These are phyloP conservation scores for Scheffersomyces ergatensis DNA, from an alignment of 805 yeast species.

Conservation along the genomic window DNA sequence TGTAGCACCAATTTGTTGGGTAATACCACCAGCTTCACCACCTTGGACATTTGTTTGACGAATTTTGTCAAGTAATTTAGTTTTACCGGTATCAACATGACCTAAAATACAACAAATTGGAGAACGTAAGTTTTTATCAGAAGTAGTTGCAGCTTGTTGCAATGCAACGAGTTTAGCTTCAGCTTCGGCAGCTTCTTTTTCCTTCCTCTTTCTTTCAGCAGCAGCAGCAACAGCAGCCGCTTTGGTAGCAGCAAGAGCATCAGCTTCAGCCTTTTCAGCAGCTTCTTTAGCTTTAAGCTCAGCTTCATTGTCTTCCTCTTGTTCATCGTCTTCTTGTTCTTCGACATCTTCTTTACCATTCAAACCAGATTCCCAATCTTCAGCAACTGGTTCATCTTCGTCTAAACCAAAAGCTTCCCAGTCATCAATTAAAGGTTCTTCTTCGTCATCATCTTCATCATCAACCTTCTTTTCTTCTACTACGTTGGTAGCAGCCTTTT, in stretches of 20 bases:
- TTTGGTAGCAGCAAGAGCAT: slow-evolving; percentile 23
- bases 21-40: slow-evolving; percentile 99
- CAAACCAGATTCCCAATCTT: slow-evolving; percentile 50
- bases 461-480: slow-evolving; percentile 18
- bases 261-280: slow-evolving; percentile 22
- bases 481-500: slow-evolving; percentile 20
- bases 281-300: slow-evolving; percentile 28
- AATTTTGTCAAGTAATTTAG: slow-evolving; percentile 91
- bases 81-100: slow-evolving; percentile 99
- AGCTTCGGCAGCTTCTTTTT: slow-evolving; percentile 16
- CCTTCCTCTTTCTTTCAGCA: slow-evolving; percentile 25
- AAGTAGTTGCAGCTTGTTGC: slow-evolving; percentile 19
- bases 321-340: slow-evolving; percentile 27
- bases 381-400: slow-evolving; percentile 56
- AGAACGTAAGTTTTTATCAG: slow-evolving; percentile 75
- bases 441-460: slow-evolving; percentile 37
- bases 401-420: slow-evolving; percentile 78
- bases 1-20: slow-evolving; percentile 99
- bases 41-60: slow-evolving; percentile 99
- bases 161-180: slow-evolving; percentile 22
- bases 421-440: slow-evolving; percentile 70
- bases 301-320: slow-evolving; percentile 25
- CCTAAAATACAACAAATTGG: slow-evolving; percentile 99
- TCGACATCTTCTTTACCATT: slow-evolving; percentile 31
- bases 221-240: slow-evolving; percentile 23